A percentile compares a stretch with the other conserved stretches of the same genome.
Evolutionary conservation across 805 yeast species (phyloP).

Genomic region (Sugiyamaella qingdaonensis): DNA sequence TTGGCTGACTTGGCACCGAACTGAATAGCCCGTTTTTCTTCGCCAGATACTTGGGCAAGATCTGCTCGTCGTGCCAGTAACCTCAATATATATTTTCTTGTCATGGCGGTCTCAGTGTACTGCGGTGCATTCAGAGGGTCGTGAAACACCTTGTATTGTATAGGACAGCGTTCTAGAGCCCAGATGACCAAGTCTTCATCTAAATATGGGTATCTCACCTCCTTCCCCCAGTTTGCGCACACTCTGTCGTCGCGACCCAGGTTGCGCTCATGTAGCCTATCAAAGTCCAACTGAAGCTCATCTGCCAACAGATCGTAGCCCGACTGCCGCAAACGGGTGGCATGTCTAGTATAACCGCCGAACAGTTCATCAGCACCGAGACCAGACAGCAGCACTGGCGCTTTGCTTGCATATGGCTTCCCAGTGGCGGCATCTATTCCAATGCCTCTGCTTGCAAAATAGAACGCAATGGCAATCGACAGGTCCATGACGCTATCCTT

Average conservation of each 20-base stretch:
- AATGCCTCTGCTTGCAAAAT: constrained; percentile 71
- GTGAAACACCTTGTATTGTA: constrained; percentile 34
- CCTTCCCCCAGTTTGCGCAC: constrained; percentile 81
- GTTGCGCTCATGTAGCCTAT: constrained; percentile 71
- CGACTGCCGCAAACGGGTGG: constrained; percentile 31
- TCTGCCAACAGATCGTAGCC: constrained; percentile 43
- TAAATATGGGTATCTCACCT: constrained; percentile 80
- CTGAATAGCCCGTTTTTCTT: constrained; percentile 91
- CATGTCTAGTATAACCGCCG: constrained; percentile 93
- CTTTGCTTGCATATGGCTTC: constrained; percentile 32
- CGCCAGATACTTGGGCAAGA: constrained; percentile 56
- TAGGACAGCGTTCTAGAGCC: constrained; percentile 29
- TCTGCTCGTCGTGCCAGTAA: constrained; percentile 49
- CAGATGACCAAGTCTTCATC: constrained; percentile 54
- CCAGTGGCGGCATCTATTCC: constrained; percentile 32
- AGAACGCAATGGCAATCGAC: constrained; percentile 92
- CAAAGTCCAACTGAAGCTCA: constrained; percentile 68
- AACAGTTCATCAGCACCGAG: constrained; percentile 96
- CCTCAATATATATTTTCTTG: constrained; percentile 56
- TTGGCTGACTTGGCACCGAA: constrained; percentile 96
- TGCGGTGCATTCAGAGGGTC: not conserved
- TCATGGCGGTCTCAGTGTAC: constrained; percentile 20
- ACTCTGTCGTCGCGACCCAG: constrained; percentile 91
- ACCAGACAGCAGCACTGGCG: constrained; percentile 81
- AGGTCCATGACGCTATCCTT: constrained; percentile 90